Conservation (phyloP, 768 basidiomycete species). For the Mycena capillaripes region DNA sequence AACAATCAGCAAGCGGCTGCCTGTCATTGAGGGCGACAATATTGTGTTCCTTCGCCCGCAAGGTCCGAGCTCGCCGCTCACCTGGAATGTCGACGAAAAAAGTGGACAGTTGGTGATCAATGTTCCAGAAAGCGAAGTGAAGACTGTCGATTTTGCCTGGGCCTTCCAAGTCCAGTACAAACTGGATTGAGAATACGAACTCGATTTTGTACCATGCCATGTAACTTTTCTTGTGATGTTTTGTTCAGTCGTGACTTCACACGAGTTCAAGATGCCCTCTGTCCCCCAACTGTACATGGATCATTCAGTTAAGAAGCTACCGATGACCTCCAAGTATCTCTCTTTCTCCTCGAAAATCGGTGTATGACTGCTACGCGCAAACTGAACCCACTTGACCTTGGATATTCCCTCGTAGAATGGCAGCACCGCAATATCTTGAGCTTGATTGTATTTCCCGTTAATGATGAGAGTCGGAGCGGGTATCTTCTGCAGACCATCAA, state of each 20-base stretch:
- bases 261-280: too few species aligned
- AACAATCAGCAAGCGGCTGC: conserved; percentile 55
- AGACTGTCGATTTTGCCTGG: conserved; percentile 53
- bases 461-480: conserved; percentile 54
- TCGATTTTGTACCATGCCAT: not conserved
- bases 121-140: conserved; percentile 41
- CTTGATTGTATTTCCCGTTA: conserved; percentile 57
- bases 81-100: conserved; percentile 47
- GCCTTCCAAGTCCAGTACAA: conserved; percentile 55
- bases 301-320: not conserved
- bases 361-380: conserved; percentile 58
- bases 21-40: conserved; percentile 58
- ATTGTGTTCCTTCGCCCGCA: conserved; percentile 57
- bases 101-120: conserved; percentile 47
- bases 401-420: conserved; percentile 56
- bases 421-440: conserved; percentile 52
- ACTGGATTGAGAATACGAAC: not conserved
- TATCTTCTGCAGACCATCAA: conserved; percentile 58
- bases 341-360: conserved; percentile 59
- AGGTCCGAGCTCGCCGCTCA: conserved; percentile 35
- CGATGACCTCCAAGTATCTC: conserved; percentile 53
- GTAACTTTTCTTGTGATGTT: too few species aligned
- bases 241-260: too few species aligned
- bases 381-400: conserved; percentile 60
- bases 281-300: too few species aligned